Conservation (phyloP, 1,139 yeast genomes). For the Wickerhamomyces sp. region DNA sequence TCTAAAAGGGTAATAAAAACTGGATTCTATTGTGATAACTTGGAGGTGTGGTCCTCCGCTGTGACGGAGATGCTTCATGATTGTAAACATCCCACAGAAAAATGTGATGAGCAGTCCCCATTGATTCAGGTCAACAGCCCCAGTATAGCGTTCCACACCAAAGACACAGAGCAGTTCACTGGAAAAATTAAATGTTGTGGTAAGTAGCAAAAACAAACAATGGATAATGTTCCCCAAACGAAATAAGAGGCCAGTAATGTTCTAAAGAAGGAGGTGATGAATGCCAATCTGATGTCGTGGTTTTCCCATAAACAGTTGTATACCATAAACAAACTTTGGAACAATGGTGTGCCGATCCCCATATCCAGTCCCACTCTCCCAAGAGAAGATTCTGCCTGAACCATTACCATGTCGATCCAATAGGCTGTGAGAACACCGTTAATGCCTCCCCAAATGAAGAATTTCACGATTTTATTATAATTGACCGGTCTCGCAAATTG, state of each 20-base stretch:
- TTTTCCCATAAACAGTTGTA: constrained; percentile 54
- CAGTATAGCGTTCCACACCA: constrained; percentile 52
- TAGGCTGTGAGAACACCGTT: constrained; percentile 52
- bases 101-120: no score
- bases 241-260: constrained; percentile 49
- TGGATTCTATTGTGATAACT: no score
- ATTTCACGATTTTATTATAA: constrained; percentile 40
- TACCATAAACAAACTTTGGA: constrained; percentile 46
- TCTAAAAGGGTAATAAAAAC: no score
- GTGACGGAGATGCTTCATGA: no score
- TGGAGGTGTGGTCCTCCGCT: no score
- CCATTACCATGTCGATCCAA: constrained; percentile 50
- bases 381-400: constrained; percentile 30
- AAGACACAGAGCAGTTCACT: constrained; percentile 49
- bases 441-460: constrained; percentile 55
- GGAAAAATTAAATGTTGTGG: constrained; percentile 50
- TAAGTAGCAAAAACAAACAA: constrained; percentile 42
- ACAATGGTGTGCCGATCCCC: constrained; percentile 46
- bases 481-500: constrained; percentile 42
- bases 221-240: constrained; percentile 56
- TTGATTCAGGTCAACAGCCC: no score
- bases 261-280: constrained; percentile 35
- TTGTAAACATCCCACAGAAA: no score
- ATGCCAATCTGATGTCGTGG: constrained; percentile 17
- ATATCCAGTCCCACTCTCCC: constrained; percentile 48